A percentile compares a stretch with the other conserved stretches of the same genome.
Conservation (phyloP, 192 early-diverging fungal species). For the Piromyces finnis region DNA sequence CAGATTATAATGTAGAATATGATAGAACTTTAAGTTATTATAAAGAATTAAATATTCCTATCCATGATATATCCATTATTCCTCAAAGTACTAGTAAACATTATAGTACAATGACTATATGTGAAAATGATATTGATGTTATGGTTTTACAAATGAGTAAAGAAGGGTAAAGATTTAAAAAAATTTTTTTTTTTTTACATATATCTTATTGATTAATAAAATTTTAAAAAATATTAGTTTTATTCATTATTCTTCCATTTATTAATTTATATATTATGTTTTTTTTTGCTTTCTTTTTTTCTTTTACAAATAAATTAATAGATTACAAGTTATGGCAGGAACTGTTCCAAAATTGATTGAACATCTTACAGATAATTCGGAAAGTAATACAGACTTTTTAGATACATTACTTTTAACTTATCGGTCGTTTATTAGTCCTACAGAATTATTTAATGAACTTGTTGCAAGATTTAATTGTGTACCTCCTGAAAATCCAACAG, state of each 20-base stretch:
- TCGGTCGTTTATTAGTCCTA: conserved; percentile 24
- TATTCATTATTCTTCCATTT: no score
- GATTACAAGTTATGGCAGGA: conserved; percentile 25
- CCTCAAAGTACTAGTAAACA: not conserved
- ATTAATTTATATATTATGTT: no score
- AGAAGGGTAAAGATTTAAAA: not conserved
- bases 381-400: conserved; percentile 20
- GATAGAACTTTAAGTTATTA: not conserved
- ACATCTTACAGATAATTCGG: conserved; percentile 16
- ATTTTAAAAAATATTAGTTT: no score
- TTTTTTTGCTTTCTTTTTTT: no score
- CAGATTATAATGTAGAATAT: not conserved
- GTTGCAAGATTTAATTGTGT: conserved; percentile 22
- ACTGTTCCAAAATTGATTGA: conserved; percentile 28
- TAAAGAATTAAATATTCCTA: not conserved
- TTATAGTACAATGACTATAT: not conserved
- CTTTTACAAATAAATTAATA: not conserved
- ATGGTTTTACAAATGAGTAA: not conserved
- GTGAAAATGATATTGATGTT: not conserved
- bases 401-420: conserved; percentile 31
- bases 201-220: no score
- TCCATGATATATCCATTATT: not conserved
- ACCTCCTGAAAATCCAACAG: conserved; percentile 13
- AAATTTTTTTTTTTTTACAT: no score
- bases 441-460: conserved; percentile 26